Evolutionary conservation across 1,284 basidiomycete genomes (phyloP).

Genomic region (Ceratobasidium theobromae): DNA sequence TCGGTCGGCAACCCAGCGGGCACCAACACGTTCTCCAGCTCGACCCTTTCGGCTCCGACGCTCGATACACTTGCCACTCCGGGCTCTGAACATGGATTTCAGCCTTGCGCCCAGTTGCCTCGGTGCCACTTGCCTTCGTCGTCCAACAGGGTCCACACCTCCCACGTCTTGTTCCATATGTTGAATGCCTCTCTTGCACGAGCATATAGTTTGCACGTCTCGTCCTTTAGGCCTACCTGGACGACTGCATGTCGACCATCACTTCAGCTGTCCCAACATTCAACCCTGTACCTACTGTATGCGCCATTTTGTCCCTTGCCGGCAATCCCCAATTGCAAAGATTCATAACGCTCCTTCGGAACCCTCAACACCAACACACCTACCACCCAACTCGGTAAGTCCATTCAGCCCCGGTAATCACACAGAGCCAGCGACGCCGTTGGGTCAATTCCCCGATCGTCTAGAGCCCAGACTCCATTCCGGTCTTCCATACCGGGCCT

Average conservation of each 20-base stretch:
- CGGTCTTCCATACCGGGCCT: background rate
- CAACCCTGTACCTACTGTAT: background rate
- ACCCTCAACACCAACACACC: background rate
- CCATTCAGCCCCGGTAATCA: background rate
- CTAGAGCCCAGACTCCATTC: background rate
- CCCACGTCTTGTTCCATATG: conserved; percentile 18
- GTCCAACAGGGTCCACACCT: background rate
- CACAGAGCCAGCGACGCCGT: background rate
- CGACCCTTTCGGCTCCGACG: background rate
- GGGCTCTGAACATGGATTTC: background rate
- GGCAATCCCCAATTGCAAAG: conserved; percentile 5
- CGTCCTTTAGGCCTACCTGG: conserved; percentile 6
- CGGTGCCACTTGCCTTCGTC: background rate
- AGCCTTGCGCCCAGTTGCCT: background rate
- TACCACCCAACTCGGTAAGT: background rate
- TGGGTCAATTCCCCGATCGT: conserved; percentile 9
- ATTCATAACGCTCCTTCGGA: background rate
- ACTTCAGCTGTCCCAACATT: background rate
- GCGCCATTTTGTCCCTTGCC: background rate
- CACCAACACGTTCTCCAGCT: conserved; percentile 6
- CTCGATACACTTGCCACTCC: background rate
- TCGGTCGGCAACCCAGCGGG: background rate
- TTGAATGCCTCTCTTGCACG: conserved; percentile 1
- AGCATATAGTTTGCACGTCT: background rate
- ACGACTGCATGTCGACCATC: background rate